phyloP scores from a whole-genome alignment of 495 filamentous ascomycete species.

The Penicillium soppii region DNA sequence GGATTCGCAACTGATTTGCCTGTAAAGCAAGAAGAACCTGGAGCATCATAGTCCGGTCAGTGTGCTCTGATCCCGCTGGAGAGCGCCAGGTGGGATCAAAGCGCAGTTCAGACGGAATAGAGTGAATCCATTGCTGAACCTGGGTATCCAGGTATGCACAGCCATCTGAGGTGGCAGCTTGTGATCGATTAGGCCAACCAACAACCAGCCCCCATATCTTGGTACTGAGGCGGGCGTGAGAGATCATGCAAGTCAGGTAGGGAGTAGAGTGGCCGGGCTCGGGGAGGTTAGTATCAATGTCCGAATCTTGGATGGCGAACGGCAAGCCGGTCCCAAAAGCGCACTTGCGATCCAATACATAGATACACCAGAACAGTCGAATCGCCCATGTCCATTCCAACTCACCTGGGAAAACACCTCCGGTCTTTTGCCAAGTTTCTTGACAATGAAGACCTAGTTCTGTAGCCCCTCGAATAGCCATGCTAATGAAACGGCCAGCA shows the following conservation, averaged over 20 bases:
- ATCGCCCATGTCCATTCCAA: constrained; percentile 60
- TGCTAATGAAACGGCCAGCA: constrained; percentile 73
- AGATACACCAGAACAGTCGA: constrained; percentile 79
- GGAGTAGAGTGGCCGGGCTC: constrained; percentile 53
- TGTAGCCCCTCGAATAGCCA: constrained; percentile 67
- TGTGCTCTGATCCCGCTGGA: constrained; percentile 29
- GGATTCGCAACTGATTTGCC: constrained; percentile 77
- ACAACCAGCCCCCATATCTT: constrained; percentile 68
- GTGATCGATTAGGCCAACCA: constrained; percentile 45
- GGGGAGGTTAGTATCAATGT: constrained; percentile 74
- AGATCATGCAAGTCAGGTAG: constrained; percentile 54
- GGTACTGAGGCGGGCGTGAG: constrained; percentile 67
- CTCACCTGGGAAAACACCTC: constrained; percentile 53
- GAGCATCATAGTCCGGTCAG: constrained; percentile 31
- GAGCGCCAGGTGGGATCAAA: constrained; percentile 46
- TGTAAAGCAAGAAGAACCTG: constrained; percentile 62
- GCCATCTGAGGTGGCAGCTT: constrained; percentile 55
- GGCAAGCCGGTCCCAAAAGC: constrained; percentile 79
- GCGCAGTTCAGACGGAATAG: constrained; percentile 52
- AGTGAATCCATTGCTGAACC: constrained; percentile 73
- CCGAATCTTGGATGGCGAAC: constrained; percentile 74
- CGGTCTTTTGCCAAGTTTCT: constrained; percentile 64
- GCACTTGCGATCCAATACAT: constrained; percentile 77
- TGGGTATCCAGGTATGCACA: constrained; percentile 71
- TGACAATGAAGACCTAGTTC: constrained; percentile 77